These are phyloP conservation scores for Ulvella scutata DNA, from an alignment of 139 green algal species.

Conservation along the genomic window DNA sequence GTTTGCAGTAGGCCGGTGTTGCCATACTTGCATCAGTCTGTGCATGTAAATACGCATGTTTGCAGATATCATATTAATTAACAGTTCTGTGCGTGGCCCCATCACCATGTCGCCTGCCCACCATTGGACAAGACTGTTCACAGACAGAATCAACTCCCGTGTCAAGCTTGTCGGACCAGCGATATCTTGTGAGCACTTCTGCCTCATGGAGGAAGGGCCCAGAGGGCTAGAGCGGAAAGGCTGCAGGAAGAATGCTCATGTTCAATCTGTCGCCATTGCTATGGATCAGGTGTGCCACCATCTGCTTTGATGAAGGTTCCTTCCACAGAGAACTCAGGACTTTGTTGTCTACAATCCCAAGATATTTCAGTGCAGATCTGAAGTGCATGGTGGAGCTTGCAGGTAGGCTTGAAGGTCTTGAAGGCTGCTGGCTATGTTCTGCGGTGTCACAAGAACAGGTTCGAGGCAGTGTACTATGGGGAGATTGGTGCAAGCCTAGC, in stretches of 20 bases:
- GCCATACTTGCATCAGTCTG: too few species aligned
- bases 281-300: constrained; percentile 14
- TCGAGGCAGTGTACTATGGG: constrained; percentile 18
- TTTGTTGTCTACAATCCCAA: background rate
- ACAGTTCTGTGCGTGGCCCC: background rate
- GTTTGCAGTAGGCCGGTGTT: background rate
- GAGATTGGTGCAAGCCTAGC: constrained; percentile 23
- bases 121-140: background rate
- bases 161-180: background rate
- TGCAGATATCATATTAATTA: background rate
- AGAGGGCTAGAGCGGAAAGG: background rate
- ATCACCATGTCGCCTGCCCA: background rate
- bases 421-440: constrained; percentile 16
- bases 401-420: constrained; percentile 22
- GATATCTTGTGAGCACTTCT: background rate
- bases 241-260: constrained; percentile 14
- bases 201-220: background rate
- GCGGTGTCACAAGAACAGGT: constrained; percentile 17
- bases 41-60: background rate
- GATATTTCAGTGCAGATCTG: background rate
- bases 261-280: constrained; percentile 30
- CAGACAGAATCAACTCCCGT: background rate
- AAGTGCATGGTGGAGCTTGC: background rate
- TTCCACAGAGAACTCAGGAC: background rate
- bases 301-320: too few species aligned